Evolutionary conservation across 768 basidiomycete genomes (phyloP), one percentile per base, ranked within the genome.

Genomic region (Psilocybe cyanescens): DNA sequence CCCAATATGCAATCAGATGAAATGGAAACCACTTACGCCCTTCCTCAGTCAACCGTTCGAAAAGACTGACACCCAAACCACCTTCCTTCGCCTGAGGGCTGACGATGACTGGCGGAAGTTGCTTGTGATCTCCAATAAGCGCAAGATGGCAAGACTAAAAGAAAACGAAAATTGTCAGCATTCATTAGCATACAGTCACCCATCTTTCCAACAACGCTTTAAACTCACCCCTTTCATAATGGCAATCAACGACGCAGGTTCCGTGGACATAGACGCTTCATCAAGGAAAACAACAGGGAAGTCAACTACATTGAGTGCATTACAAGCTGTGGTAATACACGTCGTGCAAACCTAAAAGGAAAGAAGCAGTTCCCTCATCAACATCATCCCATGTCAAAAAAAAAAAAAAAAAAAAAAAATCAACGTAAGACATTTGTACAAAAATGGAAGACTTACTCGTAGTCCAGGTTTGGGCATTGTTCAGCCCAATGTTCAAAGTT

Each of bases 91-190:
- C 95, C 70, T 92, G 87, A 19, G 81, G 80, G 63, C 91, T 94
- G 19, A 86, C 80, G 59, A 97, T 92, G 63, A 97, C 86, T 0
- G 95, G 94, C 7, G 95, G 94, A 8, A 98, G 81, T 71, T 98
- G 95, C 70, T 97, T 97, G 75, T 98, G 95, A 75, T 98, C 95
- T n/a, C 95, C 95, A 67, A 98, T 96, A 49, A 98, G 84, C 1
- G 94, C 86, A 33, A 94, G 81, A 67, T 97, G 95, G 55, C 79
- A 82, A 7, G 89, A 89, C 94, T 95, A 69, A 19, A 63, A 24
- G 24, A 24, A 67, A 55, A 55, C 33, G 61, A 55, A 63, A 64
- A 53, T 29, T 28, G 33, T 48, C 29, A 30, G 17, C 19, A 44
- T 56, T 41, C 58, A 44, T 17, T 8, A 47, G 46, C 19, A 39